These are phyloP conservation scores for Chlorella sp. DNA, from an alignment of 139 green algal genomes.

Conservation along the genomic window DNA sequence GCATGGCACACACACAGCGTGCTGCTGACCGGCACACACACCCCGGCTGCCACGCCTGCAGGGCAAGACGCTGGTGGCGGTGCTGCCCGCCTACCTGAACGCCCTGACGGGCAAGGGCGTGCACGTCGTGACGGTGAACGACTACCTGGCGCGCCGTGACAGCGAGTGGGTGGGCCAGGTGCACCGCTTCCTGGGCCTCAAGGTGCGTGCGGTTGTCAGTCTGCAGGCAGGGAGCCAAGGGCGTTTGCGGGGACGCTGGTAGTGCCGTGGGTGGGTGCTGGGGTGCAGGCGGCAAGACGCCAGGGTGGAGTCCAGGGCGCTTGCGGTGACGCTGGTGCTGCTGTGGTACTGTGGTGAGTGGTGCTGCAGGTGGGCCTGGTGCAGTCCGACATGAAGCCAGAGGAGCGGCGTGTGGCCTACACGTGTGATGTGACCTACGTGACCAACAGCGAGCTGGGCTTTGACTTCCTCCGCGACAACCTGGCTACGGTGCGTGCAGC, in stretches of 20 bases:
- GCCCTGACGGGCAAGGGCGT: slow-evolving; percentile 84
- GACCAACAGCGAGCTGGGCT: slow-evolving; percentile 96
- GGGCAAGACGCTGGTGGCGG: slow-evolving; percentile 95
- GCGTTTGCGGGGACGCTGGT: too few relatives aligned
- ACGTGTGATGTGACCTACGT: slow-evolving; percentile 92
- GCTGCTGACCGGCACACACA: too few relatives aligned
- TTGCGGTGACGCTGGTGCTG: neutral
- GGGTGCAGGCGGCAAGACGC: too few relatives aligned
- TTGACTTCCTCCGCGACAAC: slow-evolving; percentile 98
- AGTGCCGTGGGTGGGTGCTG: too few relatives aligned
- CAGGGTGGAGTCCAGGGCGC: too few relatives aligned
- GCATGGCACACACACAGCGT: too few relatives aligned
- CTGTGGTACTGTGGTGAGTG: neutral
- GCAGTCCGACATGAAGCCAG: slow-evolving; percentile 70
- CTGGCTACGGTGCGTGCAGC: slow-evolving; percentile 40
- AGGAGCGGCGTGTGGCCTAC: slow-evolving; percentile 75
- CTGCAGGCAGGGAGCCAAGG: too few relatives aligned
- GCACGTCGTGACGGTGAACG: slow-evolving; percentile 98
- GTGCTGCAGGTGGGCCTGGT: slow-evolving; percentile 68
- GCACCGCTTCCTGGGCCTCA: slow-evolving; percentile 89
- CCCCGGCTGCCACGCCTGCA: too few relatives aligned
- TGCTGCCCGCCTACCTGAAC: slow-evolving; percentile 96
- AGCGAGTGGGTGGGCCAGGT: slow-evolving; percentile 95
- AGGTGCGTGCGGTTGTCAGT: too few relatives aligned
- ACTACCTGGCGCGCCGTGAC: slow-evolving; percentile 95